Evolutionary conservation across 2,329 filamentous ascomycete species (phyloP).

Genomic region (Penicillium sp.): DNA sequence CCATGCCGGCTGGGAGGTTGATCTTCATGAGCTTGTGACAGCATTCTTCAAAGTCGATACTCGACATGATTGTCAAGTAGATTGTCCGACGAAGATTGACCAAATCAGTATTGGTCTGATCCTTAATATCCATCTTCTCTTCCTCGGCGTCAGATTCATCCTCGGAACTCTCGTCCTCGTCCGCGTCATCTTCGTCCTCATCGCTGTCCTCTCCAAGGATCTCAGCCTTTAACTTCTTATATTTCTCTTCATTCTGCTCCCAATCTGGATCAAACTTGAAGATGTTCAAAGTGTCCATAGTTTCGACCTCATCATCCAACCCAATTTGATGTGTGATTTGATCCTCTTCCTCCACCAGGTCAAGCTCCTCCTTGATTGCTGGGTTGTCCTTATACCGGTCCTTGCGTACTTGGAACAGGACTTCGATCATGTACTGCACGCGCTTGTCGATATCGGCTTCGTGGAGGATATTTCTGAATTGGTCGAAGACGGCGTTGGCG

Average conservation of each 20-base stretch:
- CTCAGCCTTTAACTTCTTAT: constrained; percentile 86
- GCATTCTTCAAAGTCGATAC: constrained; percentile 92
- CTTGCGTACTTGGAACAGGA: constrained; percentile 93
- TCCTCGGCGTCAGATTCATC: constrained; percentile 77
- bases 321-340: constrained; percentile 89
- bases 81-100: constrained; percentile 92
- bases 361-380: constrained; percentile 85
- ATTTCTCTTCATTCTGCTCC: constrained; percentile 87
- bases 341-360: constrained; percentile 95
- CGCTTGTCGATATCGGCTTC: constrained; percentile 97
- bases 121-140: constrained; percentile 91
- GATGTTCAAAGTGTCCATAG: constrained; percentile 86
- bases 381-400: constrained; percentile 96
- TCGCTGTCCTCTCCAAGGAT: constrained; percentile 93
- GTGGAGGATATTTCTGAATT: constrained; percentile 92
- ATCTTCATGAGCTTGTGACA: constrained; percentile 97
- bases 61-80: constrained; percentile 97
- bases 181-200: constrained; percentile 69
- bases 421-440: constrained; percentile 99
- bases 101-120: constrained; percentile 93
- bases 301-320: constrained; percentile 79
- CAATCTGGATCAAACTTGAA: constrained; percentile 93
- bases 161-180: constrained; percentile 61
- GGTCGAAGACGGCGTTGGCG: constrained; percentile 87
- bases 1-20: constrained; percentile 80